Conservation (phyloP, 2,329 filamentous ascomycete genomes). For the Nemania sp. region DNA sequence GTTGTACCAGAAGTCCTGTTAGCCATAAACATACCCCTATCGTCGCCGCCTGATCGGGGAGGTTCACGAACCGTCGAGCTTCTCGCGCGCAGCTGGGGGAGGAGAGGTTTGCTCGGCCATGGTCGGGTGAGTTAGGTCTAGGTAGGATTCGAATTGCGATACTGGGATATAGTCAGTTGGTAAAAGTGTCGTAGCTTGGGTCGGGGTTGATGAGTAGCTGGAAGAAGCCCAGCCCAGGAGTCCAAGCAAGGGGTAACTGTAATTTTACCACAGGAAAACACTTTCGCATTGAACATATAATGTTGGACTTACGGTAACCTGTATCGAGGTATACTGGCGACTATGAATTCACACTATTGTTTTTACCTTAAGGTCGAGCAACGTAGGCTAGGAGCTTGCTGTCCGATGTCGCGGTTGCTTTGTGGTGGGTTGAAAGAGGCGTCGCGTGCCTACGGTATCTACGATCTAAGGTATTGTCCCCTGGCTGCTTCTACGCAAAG, state of each 20-base stretch:
- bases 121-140: conserved; percentile 17
- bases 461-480: background rate
- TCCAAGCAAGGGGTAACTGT: background rate
- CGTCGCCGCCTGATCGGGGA: background rate
- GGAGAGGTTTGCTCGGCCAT: conserved; percentile 50
- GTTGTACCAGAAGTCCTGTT: conserved; percentile 41
- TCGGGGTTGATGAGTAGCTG: background rate
- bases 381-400: conserved; percentile 16
- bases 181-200: background rate
- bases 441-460: background rate
- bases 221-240: background rate
- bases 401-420: conserved; percentile 38
- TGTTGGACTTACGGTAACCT: conserved; percentile 14
- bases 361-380: conserved; percentile 12
- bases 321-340: background rate
- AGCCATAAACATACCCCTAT: conserved; percentile 24
- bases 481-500: background rate
- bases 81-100: conserved; percentile 48
- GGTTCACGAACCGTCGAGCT: conserved; percentile 51
- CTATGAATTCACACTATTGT: background rate
- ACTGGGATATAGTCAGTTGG: conserved; percentile 16
- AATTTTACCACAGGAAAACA: background rate
- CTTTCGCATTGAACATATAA: background rate
- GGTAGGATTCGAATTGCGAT: too few relatives aligned
- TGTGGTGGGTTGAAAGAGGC: conserved; percentile 20